Evolutionary conservation across 345 rosid genomes (phyloP), one percentile per base, ranked within the genome.

Genomic region (Abelmoschus esculentus): DNA sequence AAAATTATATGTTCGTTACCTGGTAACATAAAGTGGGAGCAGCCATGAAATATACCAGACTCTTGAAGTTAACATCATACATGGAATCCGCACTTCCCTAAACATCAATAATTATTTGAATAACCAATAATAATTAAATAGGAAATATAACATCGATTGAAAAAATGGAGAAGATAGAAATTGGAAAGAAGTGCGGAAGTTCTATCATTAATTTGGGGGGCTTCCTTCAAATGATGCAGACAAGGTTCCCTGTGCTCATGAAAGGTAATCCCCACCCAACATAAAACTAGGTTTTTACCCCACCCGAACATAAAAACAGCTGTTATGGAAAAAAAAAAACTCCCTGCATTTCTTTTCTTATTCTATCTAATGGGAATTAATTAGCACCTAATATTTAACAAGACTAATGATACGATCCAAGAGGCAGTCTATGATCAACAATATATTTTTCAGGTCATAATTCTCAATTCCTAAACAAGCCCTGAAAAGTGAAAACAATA

Each of bases 21-120:
- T 95, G 99, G 83, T 91, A 95, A 77, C 99, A 95, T 73, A 95
- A 78, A 17, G 98, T 95, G 64, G 99, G 99, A 68, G 99, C 97
- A 66, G 90, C 83, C 98, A 95, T 95, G 80, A 95, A 92, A 80
- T 92, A 95, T 15, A 73, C 86, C 90, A 95, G 86, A 76, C 88
- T 85, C 86, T 83, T 86, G 76, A 91, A 85, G 84, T 75, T 82
- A 70, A 81, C 89, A 56, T 79, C 80, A 56, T 77, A 80, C 26
- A 81, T 67, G 79, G 67, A 75, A 46, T 79, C 96, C 31, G 55
- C 73, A 80, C 71, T 73, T 42, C 79, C 87, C 96, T 95, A 22
- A 22, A 61, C 62, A 82, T 59, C 32, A 79, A 11, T 64, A 81
- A 61, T 17, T 19, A 72, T 62, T 17, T 65, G 58, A 70, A 70